phyloP scores from a whole-genome alignment of 2,329 filamentous ascomycete genomes.

The Aspergillus ibericus region DNA sequence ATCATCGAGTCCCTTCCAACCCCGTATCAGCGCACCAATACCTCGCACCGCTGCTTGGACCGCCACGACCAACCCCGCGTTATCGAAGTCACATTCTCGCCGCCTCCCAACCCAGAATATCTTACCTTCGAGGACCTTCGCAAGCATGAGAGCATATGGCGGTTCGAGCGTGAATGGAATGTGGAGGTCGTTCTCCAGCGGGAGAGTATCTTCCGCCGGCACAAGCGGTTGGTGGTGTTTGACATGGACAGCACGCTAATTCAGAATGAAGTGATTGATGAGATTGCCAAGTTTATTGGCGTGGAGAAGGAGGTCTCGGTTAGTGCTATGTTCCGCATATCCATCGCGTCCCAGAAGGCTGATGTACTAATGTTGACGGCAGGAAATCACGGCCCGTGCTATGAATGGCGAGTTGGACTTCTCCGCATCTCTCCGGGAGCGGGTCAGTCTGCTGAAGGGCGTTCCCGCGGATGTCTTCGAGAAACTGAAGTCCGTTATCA shows the following conservation, averaged over 20 bases:
- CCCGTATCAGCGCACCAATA: constrained; percentile 50
- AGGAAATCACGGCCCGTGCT: constrained; percentile 82
- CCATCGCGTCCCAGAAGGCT: neutral
- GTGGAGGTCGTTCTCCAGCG: constrained; percentile 77
- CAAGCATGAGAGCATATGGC: constrained; percentile 77
- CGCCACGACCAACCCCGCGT: constrained; percentile 50
- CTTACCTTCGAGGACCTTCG: constrained; percentile 65
- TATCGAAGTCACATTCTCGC: constrained; percentile 54
- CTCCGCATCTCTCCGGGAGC: constrained; percentile 74
- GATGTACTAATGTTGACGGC: constrained; percentile 10
- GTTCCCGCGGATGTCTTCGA: constrained; percentile 78
- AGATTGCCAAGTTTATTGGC: constrained; percentile 81
- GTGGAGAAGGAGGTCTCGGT: constrained; percentile 75
- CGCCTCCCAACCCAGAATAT: constrained; percentile 50
- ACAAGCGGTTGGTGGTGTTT: constrained; percentile 88
- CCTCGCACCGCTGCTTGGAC: constrained; percentile 51
- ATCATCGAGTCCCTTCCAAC: constrained; percentile 52
- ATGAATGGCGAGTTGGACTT: constrained; percentile 98
- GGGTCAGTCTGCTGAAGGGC: constrained; percentile 78
- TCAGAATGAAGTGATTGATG: constrained; percentile 95
- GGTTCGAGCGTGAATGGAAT: constrained; percentile 86
- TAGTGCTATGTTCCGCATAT: constrained; percentile 33
- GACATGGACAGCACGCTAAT: constrained; percentile 99
- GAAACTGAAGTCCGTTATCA: constrained; percentile 70
- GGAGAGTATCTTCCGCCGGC: constrained; percentile 71